Percentiles rank a stretch among this genome's conserved stretches.
These are phyloP conservation scores for Yamadazyma olivae DNA, from an alignment of 805 yeast species.

Conservation along the genomic window DNA sequence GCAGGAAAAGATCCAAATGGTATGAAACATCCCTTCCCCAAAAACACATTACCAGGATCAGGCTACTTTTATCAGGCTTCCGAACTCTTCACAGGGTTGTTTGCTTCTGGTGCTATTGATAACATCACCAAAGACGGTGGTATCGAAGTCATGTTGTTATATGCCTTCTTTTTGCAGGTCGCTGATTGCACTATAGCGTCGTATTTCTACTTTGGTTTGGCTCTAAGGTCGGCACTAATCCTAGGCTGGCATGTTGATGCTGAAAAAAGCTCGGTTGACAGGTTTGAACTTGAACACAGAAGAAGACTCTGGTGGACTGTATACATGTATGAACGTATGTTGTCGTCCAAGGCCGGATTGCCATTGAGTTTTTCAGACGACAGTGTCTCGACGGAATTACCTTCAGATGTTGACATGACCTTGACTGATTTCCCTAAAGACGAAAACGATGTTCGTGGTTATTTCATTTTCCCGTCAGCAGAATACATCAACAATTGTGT, in stretches of 20 bases:
- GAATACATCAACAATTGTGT: constrained; percentile 76
- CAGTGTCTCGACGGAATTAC: constrained; percentile 75
- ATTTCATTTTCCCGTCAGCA: constrained; percentile 74
- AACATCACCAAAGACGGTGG: constrained; percentile 78
- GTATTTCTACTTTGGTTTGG: constrained; percentile 76
- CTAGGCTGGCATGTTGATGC: constrained; percentile 83
- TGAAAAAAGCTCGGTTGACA: constrained; percentile 54
- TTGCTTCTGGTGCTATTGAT: constrained; percentile 78
- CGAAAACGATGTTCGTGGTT: constrained; percentile 54
- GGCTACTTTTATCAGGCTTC: constrained; percentile 77
- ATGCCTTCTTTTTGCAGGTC: constrained; percentile 78
- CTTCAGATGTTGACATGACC: constrained; percentile 66
- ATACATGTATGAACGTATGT: constrained; percentile 61
- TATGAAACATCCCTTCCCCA: constrained; percentile 13
- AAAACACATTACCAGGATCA: constrained; percentile 66
- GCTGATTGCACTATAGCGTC: constrained; percentile 84
- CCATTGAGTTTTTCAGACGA: constrained; percentile 79
- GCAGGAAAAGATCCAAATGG: constrained; percentile 14
- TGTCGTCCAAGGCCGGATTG: constrained; percentile 77
- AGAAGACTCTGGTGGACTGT: constrained; percentile 49
- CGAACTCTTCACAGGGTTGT: constrained; percentile 71
- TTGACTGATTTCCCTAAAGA: constrained; percentile 31
- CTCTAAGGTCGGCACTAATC: constrained; percentile 66
- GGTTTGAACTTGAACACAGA: constrained; percentile 54
- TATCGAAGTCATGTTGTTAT: constrained; percentile 67